Conservation (phyloP, 768 basidiomycete genomes). For the Fibroporia radiculosa region DNA sequence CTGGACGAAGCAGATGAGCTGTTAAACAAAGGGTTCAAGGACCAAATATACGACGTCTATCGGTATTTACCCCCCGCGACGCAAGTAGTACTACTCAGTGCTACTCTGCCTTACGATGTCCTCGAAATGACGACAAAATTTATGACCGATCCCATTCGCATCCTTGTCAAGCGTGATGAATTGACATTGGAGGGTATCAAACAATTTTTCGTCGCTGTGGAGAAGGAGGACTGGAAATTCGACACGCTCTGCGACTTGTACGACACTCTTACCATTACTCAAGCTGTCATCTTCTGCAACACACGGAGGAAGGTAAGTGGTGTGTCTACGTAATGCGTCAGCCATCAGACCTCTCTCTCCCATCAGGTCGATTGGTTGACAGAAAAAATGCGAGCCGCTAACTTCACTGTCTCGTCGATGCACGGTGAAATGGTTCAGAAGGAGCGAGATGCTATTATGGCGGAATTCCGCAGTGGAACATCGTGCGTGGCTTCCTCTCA, state of each 20-base stretch:
- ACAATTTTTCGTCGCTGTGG: conserved; percentile 96
- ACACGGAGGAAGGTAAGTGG: conserved; percentile 82
- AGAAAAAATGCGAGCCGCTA: conserved; percentile 98
- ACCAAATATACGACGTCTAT: conserved; percentile 99
- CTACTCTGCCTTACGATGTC: conserved; percentile 94
- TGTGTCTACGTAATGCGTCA: background rate
- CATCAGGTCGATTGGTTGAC: conserved; percentile 92
- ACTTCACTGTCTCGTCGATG: conserved; percentile 96
- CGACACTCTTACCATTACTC: conserved; percentile 97
- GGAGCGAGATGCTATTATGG: conserved; percentile 94
- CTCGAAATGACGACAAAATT: conserved; percentile 99
- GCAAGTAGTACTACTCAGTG: conserved; percentile 93
- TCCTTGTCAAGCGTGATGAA: conserved; percentile 98
- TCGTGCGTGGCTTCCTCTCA: conserved; percentile 46
- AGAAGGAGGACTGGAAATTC: conserved; percentile 99
- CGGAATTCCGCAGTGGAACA: conserved; percentile 88
- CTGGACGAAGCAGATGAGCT: conserved; percentile 95
- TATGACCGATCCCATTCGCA: conserved; percentile 98
- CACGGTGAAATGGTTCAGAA: conserved; percentile 96
- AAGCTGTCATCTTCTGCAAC: conserved; percentile 99
- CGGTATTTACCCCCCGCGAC: conserved; percentile 95
- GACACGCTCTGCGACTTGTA: conserved; percentile 96
- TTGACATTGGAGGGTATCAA: conserved; percentile 95
- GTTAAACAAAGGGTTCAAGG: conserved; percentile 97
- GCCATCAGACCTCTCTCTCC: background rate